phyloP scores from a whole-genome alignment of 805 yeast species.

The Yamadazyma akitaensis region DNA sequence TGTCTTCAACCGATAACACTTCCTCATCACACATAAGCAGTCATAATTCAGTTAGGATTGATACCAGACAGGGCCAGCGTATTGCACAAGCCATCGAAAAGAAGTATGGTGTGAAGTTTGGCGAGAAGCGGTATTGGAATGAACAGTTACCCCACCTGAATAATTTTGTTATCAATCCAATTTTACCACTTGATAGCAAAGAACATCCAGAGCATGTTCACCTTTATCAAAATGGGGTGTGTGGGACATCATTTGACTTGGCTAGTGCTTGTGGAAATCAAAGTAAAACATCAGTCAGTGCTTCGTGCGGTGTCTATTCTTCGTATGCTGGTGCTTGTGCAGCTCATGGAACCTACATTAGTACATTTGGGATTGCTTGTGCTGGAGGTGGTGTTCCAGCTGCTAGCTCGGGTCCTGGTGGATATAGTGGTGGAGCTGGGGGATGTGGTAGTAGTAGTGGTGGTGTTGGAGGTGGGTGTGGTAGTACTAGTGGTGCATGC shows the following conservation, averaged over 20 bases:
- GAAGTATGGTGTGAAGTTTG: neutral
- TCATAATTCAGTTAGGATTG: neutral
- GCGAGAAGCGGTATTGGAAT: neutral
- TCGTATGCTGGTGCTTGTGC: too few species aligned
- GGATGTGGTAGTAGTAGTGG: too few species aligned
- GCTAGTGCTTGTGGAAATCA: too few species aligned
- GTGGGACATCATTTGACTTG: neutral
- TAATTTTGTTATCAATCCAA: neutral
- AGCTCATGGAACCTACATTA: too few species aligned
- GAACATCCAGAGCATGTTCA: neutral
- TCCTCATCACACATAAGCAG: neutral
- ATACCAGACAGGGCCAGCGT: neutral
- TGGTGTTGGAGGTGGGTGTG: too few species aligned
- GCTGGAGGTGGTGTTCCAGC: too few species aligned
- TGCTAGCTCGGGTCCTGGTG: too few species aligned
- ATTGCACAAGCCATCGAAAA: neutral
- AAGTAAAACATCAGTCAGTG: too few species aligned
- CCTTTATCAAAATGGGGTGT: slow-evolving; percentile 2
- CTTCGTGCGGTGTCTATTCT: too few species aligned
- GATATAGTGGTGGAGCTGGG: neutral
- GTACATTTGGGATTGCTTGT: too few species aligned
- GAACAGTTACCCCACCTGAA: neutral
- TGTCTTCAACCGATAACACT: neutral
- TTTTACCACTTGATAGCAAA: neutral
- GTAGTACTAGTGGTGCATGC: too few species aligned